These are phyloP conservation scores for Takashimella tepidaria DNA, from an alignment of 1,284 basidiomycete species.

Conservation along the genomic window DNA sequence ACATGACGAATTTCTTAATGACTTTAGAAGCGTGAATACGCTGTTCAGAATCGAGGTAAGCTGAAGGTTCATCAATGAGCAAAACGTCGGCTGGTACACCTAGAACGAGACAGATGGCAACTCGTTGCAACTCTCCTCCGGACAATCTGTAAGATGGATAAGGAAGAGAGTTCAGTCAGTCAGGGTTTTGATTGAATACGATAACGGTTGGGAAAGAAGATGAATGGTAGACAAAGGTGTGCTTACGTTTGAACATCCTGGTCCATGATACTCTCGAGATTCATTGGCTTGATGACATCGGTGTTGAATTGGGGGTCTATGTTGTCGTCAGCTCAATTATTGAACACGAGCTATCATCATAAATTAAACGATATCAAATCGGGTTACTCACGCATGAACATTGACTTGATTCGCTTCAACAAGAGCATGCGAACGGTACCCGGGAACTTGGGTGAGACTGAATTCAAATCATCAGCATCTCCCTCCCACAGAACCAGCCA, in stretches of 20 bases:
- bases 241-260: slow-evolving; percentile 81
- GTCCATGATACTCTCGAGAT: slow-evolving; percentile 83
- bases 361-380: neutral
- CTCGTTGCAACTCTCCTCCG: slow-evolving; percentile 92
- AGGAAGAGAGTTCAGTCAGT: neutral
- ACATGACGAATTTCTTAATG: slow-evolving; percentile 93
- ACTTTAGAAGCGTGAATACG: slow-evolving; percentile 95
- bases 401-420: slow-evolving; percentile 84
- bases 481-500: neutral
- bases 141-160: slow-evolving; percentile 54
- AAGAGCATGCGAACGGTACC: slow-evolving; percentile 89
- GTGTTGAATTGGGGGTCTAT: slow-evolving; percentile 86
- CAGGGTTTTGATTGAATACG: too few species aligned
- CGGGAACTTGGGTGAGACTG: slow-evolving; percentile 88
- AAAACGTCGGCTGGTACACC: slow-evolving; percentile 66
- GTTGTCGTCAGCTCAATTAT: slow-evolving; percentile 4
- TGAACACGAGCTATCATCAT: too few species aligned
- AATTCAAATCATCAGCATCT: slow-evolving; percentile 1
- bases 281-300: slow-evolving; percentile 93
- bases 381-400: slow-evolving; percentile 66
- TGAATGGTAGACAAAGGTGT: too few species aligned
- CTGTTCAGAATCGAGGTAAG: slow-evolving; percentile 86
- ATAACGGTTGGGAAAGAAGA: too few species aligned
- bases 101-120: slow-evolving; percentile 85
- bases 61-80: slow-evolving; percentile 67